Base-by-base conservation (phyloP, 2,329 filamentous ascomycete genomes). In the Cordyceps farinosa region DNA sequence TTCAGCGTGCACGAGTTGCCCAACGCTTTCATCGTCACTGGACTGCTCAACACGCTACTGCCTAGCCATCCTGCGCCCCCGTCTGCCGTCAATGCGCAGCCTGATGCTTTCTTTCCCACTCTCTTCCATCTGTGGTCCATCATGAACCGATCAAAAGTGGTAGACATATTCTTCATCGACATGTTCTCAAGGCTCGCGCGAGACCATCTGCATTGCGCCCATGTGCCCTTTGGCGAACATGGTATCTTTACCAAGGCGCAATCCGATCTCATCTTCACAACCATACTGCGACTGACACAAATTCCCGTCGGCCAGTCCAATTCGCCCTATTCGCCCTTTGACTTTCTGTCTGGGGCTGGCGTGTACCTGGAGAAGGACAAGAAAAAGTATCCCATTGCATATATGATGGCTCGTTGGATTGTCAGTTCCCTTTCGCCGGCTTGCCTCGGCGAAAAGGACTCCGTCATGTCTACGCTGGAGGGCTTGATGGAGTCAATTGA, bases 71-170 rank as follows among this genome's bases (percentile, higher is more conserved):
- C 92, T 1, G 86, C 90, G 3, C 90, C 92, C 4, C 82, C 86
- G 32, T 86, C 87, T 36, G 86, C 90, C 69, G 80, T 82, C 38
- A 86, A 92, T 69, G 86, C 96, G n/a, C 88, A 92, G 69, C 94
- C 95, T 1, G 89, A 93, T 68, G 88, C 94, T 71, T 94, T 96
- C 71, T 79, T 98, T 42, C 95, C 95, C 3, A 97, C 94, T 0
- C 89, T 97, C 69, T 99, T 99, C 80, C 95, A 99, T 75, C 78
- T 98, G 1, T 99, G 95, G 95, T 95, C 93, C 1, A 82, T 98
- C 48, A 87, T 98, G 68, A 95, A 92, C 69, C 85, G 96, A 58
- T 98, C 94, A 1, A 95, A 91, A 75, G 84, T 87, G 3, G 90
- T 95, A 65, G 95, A 99, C 75, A 85, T 90, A 64, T 89, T 90